Conservation (phyloP, 345 rosid species). For the Brassica napus region DNA sequence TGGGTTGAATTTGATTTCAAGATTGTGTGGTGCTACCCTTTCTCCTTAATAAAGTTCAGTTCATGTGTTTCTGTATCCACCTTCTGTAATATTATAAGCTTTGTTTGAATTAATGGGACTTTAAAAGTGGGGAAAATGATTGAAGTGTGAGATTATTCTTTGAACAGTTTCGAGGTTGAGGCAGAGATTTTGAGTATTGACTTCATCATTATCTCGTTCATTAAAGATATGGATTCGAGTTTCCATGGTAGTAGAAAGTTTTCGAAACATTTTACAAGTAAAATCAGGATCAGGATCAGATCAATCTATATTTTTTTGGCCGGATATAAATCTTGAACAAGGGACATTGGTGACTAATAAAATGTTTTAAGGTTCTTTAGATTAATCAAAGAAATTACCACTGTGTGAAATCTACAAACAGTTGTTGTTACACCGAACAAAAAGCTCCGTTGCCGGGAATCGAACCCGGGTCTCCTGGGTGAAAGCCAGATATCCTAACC, state of each 20-base stretch:
- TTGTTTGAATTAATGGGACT: background rate
- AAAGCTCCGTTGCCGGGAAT: constrained; percentile 43
- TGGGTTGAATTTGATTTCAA: no score
- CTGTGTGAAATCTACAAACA: no score
- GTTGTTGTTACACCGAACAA: no score
- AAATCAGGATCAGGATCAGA: background rate
- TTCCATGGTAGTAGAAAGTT: background rate
- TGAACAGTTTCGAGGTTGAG: background rate
- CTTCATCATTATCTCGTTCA: background rate
- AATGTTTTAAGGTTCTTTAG: no score
- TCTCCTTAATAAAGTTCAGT: no score
- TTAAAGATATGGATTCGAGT: background rate
- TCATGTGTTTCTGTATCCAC: background rate
- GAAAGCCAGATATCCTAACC: constrained; percentile 97
- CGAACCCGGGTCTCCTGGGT: constrained; percentile 99
- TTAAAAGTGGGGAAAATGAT: no score
- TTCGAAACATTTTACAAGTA: background rate
- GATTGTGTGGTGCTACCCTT: no score
- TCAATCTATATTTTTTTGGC: background rate
- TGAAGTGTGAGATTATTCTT: background rate
- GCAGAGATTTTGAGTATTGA: background rate
- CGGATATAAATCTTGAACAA: no score
- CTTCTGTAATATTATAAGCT: background rate
- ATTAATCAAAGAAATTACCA: no score
- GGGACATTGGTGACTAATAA: background rate